Evolutionary conservation across 768 basidiomycete species (phyloP), one percentile per base, ranked within the genome.

Genomic region (Lactarius evosmus): DNA sequence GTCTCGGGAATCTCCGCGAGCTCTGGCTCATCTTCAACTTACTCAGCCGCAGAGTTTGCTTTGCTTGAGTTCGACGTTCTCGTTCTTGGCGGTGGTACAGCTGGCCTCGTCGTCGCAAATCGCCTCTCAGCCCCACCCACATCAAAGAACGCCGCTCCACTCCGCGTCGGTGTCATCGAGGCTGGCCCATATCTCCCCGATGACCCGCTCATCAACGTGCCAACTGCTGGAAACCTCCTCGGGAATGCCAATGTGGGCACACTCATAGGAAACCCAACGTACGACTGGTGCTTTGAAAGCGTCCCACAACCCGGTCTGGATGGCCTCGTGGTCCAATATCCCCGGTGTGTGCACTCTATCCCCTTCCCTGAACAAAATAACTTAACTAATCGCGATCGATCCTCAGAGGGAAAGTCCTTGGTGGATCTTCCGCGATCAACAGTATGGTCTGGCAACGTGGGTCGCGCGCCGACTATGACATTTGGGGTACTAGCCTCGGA

Each of bases 361-460:
- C 41, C 11, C 27, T 49, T 30, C 2, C 32, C n/a, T 30, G 8
- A 32, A n/a, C 7, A 38, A 27, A 41, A 30, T 3, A 19, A n/a
- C 33, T 22, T 30, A 30, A 27, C 36, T 58, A 11, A 63, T 22
- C 7, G 19, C 14, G 4, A 25, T 36, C 14, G 19, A 34, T n/a
- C 22, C 14, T 52, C 32, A 66, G 66, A 33, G 66, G 66, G 27
- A 67, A 65, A n/a, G 66, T 67, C 29, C 62, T 67, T 16, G 66
- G 66, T 27, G 63, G 66, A 14, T 67, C 66, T 34, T 60, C 66
- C 8, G 66, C 66, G 12, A 67, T 67, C 30, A 65, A 67, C 55
- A 65, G 63, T 22, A 60, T 67, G 66, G 66, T 67, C 34, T 67
- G 63, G 66, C 66, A 67, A 41, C 66, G 66, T 11, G 63, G 66